phyloP scores from a whole-genome alignment of 2,329 filamentous ascomycete species.

The Chrysoporthe deuterocubensis region DNA sequence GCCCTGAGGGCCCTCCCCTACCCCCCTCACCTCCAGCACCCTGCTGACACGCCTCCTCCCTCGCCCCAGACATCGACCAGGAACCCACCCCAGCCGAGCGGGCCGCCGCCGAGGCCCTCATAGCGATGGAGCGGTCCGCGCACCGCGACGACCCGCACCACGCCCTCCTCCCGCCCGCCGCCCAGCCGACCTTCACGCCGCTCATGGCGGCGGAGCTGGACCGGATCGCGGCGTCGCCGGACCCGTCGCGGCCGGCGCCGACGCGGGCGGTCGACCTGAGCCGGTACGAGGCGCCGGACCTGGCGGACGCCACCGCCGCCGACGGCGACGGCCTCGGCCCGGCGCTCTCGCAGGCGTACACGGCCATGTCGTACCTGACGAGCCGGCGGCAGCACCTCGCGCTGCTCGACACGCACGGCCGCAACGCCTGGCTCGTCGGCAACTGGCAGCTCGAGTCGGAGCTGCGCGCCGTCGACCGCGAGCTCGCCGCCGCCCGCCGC shows the following conservation, averaged over 20 bases:
- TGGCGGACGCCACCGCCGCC: conserved; percentile 37
- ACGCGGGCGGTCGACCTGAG: conserved; percentile 71
- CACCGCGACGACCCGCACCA: conserved; percentile 51
- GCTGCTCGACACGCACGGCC: conserved; percentile 80
- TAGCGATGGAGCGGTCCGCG: conserved; percentile 65
- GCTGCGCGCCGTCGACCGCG: conserved; percentile 70
- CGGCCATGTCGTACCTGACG: conserved; percentile 55
- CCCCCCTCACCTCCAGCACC: neutral
- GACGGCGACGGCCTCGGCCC: conserved; percentile 57
- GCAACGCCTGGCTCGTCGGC: conserved; percentile 87
- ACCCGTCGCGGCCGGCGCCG: conserved; percentile 43
- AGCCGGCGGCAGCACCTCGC: conserved; percentile 61
- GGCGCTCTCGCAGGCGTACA: conserved; percentile 60
- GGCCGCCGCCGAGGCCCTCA: conserved; percentile 69
- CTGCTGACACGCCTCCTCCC: conserved; percentile 26
- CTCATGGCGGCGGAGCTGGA: conserved; percentile 70
- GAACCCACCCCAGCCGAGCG: conserved; percentile 68
- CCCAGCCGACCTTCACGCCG: conserved; percentile 63
- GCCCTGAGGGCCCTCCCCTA: neutral
- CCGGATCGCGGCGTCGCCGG: conserved; percentile 59
- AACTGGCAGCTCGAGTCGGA: conserved; percentile 82
- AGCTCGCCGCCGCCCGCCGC: conserved; percentile 69
- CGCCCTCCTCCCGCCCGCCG: conserved; percentile 59
- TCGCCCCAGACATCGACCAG: conserved; percentile 74
- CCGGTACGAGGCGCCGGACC: conserved; percentile 79